Percentiles rank a stretch among this genome's conserved stretches.
Conservation (phyloP, 192 early-diverging fungal genomes). For the Backusella liffmaniae region DNA sequence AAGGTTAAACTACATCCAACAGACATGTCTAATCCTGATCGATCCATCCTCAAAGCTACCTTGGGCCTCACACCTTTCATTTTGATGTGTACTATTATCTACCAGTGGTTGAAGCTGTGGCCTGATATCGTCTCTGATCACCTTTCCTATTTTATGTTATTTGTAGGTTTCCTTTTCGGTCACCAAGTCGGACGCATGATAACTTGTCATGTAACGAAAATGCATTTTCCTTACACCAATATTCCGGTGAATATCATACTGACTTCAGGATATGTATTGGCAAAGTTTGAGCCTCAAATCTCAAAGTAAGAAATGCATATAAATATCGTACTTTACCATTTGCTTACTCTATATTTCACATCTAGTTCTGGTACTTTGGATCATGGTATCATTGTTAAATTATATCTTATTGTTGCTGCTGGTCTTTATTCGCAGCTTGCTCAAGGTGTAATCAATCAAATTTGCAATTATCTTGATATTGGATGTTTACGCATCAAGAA, state of each 20-base stretch:
- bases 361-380: slow-evolving; percentile 23
- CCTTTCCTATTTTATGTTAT: slow-evolving; percentile 64
- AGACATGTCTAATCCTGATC: slow-evolving; percentile 43
- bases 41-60: slow-evolving; percentile 53
- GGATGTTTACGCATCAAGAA: slow-evolving; percentile 80
- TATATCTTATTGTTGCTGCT: slow-evolving; percentile 1
- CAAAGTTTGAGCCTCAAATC: slow-evolving; percentile 46
- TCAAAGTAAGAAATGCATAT: slow-evolving; percentile 37
- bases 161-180: slow-evolving; percentile 74
- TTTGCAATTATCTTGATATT: slow-evolving; percentile 76
- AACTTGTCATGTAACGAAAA: slow-evolving; percentile 79
- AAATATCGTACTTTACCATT: not conserved
- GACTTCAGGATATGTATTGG: slow-evolving; percentile 58
- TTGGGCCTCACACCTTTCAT: slow-evolving; percentile 68
- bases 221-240: slow-evolving; percentile 76
- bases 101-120: slow-evolving; percentile 64
- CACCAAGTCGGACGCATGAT: slow-evolving; percentile 85
- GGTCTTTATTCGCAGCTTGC: slow-evolving; percentile 68
- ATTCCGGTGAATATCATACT: slow-evolving; percentile 54
- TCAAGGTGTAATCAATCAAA: slow-evolving; percentile 64
- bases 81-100: slow-evolving; percentile 40
- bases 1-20: slow-evolving; percentile 21
- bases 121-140: slow-evolving; percentile 65
- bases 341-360: not conserved
- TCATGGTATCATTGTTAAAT: slow-evolving; percentile 11